Evolutionary conservation across 169 alveolate species (phyloP).

Genomic region (Perkinsus chesapeaki): DNA sequence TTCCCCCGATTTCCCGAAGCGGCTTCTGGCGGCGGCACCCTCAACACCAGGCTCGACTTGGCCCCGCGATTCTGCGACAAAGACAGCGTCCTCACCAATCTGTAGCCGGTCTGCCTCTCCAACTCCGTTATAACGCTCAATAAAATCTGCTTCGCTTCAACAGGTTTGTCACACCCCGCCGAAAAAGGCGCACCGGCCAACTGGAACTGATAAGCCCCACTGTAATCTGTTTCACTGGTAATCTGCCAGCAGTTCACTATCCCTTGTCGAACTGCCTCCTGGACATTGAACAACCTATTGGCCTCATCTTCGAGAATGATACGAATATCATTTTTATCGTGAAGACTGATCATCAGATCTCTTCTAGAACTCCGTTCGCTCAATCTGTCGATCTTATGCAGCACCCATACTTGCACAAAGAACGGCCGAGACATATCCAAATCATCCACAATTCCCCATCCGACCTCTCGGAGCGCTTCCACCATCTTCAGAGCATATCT

Average conservation of each 20-base stretch:
- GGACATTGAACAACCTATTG: neutral
- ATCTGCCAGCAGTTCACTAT: neutral
- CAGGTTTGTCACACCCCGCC: neutral
- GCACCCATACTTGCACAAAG: neutral
- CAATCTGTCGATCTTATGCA: neutral
- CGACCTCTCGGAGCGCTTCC: neutral
- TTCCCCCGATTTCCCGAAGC: neutral
- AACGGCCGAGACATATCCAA: neutral
- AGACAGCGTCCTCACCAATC: neutral
- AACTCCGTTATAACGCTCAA: neutral
- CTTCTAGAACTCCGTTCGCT: neutral
- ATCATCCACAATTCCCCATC: neutral
- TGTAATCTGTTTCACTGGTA: neutral
- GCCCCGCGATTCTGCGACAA: neutral
- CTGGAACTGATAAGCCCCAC: neutral
- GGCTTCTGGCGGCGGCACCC: neutral
- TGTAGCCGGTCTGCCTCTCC: neutral
- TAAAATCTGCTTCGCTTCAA: neutral
- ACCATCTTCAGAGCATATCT: neutral
- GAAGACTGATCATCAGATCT: neutral
- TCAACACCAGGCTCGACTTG: neutral
- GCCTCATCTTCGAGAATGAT: neutral
- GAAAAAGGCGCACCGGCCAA: neutral
- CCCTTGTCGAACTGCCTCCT: neutral
- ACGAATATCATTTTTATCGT: neutral